A percentile compares a stretch with the other conserved stretches of the same genome.
Conservation (phyloP, 495 filamentous ascomycete species). For the Eremomyces bilateralis region DNA sequence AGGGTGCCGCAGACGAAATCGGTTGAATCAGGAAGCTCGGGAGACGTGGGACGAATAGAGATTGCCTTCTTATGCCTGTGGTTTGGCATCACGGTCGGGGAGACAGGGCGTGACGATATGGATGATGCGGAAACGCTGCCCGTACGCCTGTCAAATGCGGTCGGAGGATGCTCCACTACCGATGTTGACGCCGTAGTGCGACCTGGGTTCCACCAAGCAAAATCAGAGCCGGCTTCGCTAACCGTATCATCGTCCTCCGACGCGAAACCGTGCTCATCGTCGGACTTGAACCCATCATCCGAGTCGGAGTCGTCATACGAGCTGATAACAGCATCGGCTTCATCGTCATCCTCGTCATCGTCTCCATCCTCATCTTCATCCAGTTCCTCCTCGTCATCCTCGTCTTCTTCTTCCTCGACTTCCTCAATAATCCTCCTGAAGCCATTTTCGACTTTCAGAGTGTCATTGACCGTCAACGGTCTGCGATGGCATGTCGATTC, state of each 20-base stretch:
- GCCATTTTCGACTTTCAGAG: constrained; percentile 69
- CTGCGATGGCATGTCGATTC: constrained; percentile 36
- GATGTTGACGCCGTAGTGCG: constrained; percentile 35
- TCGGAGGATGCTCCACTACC: constrained; percentile 26
- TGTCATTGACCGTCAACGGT: constrained; percentile 72
- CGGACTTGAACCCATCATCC: constrained; percentile 62
- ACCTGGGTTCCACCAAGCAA: constrained; percentile 56
- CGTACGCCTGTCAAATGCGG: constrained; percentile 24
- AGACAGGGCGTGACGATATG: constrained; percentile 18
- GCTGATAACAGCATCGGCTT: constrained; percentile 30
- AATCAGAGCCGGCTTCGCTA: constrained; percentile 52
- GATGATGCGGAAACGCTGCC: constrained; percentile 40
- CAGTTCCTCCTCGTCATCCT: constrained; percentile 18
- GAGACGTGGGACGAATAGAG: constrained; percentile 48
- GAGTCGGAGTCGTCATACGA: constrained; percentile 36
- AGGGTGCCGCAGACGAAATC: constrained; percentile 96
- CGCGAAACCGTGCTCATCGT: constrained; percentile 86
- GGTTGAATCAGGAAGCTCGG: constrained; percentile 82
- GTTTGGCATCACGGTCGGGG: constrained; percentile 1
- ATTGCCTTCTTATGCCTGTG: constrained; percentile 20
- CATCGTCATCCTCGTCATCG: constrained; percentile 26
- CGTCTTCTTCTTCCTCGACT: constrained; percentile 49
- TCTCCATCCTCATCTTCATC: constrained; percentile 20
- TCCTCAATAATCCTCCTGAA: constrained; percentile 79
- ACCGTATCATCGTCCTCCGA: constrained; percentile 68